phyloP scores from a whole-genome alignment of 2,329 filamentous ascomycete species.

The Calonectria pteridis region DNA sequence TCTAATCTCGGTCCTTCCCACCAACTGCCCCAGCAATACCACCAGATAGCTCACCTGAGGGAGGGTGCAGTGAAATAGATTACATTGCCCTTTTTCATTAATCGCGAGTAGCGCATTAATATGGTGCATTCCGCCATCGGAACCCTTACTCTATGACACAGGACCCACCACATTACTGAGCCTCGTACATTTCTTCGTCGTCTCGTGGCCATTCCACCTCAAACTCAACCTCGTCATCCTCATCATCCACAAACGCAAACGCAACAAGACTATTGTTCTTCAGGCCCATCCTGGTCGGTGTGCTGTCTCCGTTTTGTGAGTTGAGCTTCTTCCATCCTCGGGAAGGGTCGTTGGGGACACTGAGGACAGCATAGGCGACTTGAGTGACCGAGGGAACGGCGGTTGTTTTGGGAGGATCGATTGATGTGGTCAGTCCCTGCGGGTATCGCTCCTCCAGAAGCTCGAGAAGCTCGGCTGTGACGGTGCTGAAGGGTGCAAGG shows the following conservation, averaged over 20 bases:
- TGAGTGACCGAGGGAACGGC: constrained; percentile 56
- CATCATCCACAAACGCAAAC: constrained; percentile 59
- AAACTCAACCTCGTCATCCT: constrained; percentile 56
- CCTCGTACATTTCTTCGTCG: constrained; percentile 52
- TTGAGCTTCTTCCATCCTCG: constrained; percentile 65
- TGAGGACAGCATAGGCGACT: constrained; percentile 62
- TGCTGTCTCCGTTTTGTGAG: constrained; percentile 51
- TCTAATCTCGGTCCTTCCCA: not conserved
- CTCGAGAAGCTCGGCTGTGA: constrained; percentile 70
- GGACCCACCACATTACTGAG: not conserved
- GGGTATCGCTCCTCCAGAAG: constrained; percentile 70
- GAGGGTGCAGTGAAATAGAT: not conserved
- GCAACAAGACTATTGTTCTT: constrained; percentile 63
- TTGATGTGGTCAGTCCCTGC: constrained; percentile 59
- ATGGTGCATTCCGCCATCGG: not conserved
- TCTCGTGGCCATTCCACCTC: constrained; percentile 61
- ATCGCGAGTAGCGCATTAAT: not conserved
- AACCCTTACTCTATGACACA: not conserved
- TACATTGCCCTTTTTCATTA: not conserved
- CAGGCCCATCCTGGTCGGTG: constrained; percentile 57
- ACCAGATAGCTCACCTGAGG: not conserved
- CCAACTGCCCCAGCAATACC: not conserved
- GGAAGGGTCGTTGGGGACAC: constrained; percentile 57
- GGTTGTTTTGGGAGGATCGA: constrained; percentile 49
- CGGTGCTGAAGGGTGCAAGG: constrained; percentile 65